Evolutionary conservation across 2,329 filamentous ascomycete genomes (phyloP).

Genomic region (Ascochyta lentis): DNA sequence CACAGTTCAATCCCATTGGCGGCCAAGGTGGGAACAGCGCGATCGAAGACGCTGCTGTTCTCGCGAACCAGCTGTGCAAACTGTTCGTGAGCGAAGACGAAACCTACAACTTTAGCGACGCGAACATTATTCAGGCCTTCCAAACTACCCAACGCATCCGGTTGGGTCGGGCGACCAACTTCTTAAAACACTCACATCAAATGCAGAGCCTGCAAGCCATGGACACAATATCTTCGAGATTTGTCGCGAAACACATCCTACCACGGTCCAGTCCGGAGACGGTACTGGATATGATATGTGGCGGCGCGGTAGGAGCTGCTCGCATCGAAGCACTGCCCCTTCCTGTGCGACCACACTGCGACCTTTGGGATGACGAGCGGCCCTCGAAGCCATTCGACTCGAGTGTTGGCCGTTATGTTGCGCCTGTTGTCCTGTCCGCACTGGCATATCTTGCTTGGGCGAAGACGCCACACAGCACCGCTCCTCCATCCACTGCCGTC

Average conservation of each 20-base stretch:
- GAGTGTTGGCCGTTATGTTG: too few relatives aligned
- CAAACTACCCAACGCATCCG: conserved; percentile 1
- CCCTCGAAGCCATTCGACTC: too few relatives aligned
- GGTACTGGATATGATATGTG: not conserved
- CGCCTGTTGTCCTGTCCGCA: too few relatives aligned
- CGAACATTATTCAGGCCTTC: not conserved
- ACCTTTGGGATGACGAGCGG: not conserved
- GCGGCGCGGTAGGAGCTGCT: not conserved
- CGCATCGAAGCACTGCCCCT: not conserved
- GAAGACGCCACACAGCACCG: too few relatives aligned
- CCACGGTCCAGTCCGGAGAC: not conserved
- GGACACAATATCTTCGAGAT: not conserved
- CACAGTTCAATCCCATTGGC: conserved; percentile 18
- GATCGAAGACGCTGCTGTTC: conserved; percentile 49
- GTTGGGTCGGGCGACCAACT: not conserved
- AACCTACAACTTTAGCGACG: too few relatives aligned
- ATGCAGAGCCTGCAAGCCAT: not conserved
- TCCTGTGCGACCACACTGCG: not conserved
- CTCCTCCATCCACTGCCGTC: too few relatives aligned
- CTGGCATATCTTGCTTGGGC: too few relatives aligned
- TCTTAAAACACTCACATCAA: not conserved
- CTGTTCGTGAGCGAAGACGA: not conserved
- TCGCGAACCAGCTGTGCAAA: conserved; percentile 41
- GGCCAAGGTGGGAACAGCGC: conserved; percentile 54
- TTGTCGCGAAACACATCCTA: not conserved